Percentiles rank a stretch among this genome's conserved stretches.
These are phyloP conservation scores for Neostapfia colusana DNA, from an alignment of 176 grass and related monocot genomes.

Conservation along the genomic window DNA sequence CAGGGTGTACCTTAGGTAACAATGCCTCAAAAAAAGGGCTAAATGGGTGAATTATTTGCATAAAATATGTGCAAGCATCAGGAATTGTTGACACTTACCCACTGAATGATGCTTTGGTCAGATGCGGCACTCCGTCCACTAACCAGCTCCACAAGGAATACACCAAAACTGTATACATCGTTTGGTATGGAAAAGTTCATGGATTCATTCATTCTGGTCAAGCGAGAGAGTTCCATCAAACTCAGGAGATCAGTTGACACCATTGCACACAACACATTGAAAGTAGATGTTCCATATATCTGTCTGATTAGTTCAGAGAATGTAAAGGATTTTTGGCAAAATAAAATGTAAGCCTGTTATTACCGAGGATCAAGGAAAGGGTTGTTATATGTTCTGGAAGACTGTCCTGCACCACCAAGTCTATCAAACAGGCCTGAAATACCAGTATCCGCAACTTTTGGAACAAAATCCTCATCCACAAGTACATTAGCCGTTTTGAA, in stretches of 20 bases:
- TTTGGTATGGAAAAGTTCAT: slow-evolving; percentile 63
- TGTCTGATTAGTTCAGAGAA: not conserved
- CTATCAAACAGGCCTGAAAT: slow-evolving; percentile 70
- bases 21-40: not conserved
- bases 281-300: slow-evolving; percentile 4
- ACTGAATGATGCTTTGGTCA: slow-evolving; percentile 69
- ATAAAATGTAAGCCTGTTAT: slow-evolving; percentile 13
- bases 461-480: slow-evolving; percentile 78
- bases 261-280: not conserved
- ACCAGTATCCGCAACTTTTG: slow-evolving; percentile 78
- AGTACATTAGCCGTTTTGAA: slow-evolving; percentile 94
- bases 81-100: slow-evolving; percentile 47
- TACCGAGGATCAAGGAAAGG: slow-evolving; percentile 92
- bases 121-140: slow-evolving; percentile 55
- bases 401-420: slow-evolving; percentile 48
- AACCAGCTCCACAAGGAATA: slow-evolving; percentile 87
- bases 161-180: slow-evolving; percentile 92
- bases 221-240: slow-evolving; percentile 32
- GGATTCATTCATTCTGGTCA: slow-evolving; percentile 63
- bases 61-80: not conserved
- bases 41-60: not conserved
- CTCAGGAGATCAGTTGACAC: not conserved
- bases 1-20: not conserved
- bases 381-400: slow-evolving; percentile 54
- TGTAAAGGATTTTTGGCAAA: slow-evolving; percentile 15